Evolutionary conservation across 805 yeast genomes (phyloP).

Genomic region (Candida caryicola): DNA sequence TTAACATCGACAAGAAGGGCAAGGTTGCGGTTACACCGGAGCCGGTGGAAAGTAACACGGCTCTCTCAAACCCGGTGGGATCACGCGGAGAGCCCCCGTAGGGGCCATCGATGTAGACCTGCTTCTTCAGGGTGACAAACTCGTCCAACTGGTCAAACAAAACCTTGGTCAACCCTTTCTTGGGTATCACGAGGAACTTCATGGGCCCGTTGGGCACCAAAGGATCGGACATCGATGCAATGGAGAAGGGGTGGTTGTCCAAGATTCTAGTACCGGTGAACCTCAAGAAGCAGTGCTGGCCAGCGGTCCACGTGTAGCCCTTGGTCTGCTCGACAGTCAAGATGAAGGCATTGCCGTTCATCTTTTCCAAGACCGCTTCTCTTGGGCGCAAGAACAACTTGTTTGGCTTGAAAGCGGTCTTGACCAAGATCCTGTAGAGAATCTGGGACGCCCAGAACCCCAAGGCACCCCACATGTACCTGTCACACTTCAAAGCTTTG

Average conservation of each 20-base stretch:
- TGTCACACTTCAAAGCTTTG: constrained; percentile 30
- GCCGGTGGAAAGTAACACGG: constrained; percentile 45
- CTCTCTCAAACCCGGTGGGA: constrained; percentile 41
- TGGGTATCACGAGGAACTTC: constrained; percentile 45
- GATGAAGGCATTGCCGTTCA: constrained; percentile 26
- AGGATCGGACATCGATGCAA: constrained; percentile 30
- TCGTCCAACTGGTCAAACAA: constrained; percentile 32
- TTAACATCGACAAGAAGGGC: constrained; percentile 37
- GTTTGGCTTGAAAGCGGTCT: constrained; percentile 47
- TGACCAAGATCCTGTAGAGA: constrained; percentile 43
- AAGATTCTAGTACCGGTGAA: constrained; percentile 42
- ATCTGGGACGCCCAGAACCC: constrained; percentile 52
- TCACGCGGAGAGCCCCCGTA: constrained; percentile 54
- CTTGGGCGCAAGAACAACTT: constrained; percentile 38
- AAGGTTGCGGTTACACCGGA: constrained; percentile 51
- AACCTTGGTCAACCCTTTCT: constrained; percentile 44
- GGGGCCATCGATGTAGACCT: constrained; percentile 53
- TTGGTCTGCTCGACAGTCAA: constrained; percentile 34
- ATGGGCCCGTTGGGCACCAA: constrained; percentile 25
- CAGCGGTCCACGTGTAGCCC: constrained; percentile 47
- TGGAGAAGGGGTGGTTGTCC: constrained; percentile 59
- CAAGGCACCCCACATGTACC: constrained; percentile 49
- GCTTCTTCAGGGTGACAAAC: constrained; percentile 20
- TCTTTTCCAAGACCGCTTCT: constrained; percentile 26
- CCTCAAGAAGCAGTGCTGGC: constrained; percentile 54